Base-by-base conservation (phyloP, 176 grass and related monocot genomes). In the Oryza brachyantha region DNA sequence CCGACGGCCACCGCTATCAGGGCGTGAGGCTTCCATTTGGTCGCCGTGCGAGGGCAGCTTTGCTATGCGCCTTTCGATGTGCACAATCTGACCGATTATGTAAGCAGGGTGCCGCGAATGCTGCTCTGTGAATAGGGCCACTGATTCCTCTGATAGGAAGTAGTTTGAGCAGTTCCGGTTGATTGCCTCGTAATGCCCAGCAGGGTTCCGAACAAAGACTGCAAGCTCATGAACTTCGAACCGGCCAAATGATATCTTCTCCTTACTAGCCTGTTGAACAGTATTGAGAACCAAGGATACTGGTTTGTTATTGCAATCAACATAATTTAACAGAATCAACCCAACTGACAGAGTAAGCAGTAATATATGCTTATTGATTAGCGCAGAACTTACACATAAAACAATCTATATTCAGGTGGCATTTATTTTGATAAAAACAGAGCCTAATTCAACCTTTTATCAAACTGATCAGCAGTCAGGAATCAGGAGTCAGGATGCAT, bases 61-160 rank as follows among this genome's bases (percentile, higher is more conserved):
- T 17, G 11, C 73, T 13, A 80, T 22, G 32, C 86, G 80, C 0
- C 81, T 66, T 68, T 99, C 96, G 2, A 99, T 93, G 79, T 99
- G 96, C 68, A 99, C 96, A 8, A 99, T 93, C 84, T 99, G 96
- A 13, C 96, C 96, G 0, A 99, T 89, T 81, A 99, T 95, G 68
- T 91, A 91, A 9, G 76, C 35, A 0, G 92, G 92, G 28, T 77
- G 79, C 0, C 21, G 73, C 8, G 81, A 72, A 76, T 93, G 85
- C n/a, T 91, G 92, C 68, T 95, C 88, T 1, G 73, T 89, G 72
- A 99, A 99, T 28, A 99, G 81, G 59, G 92, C 96, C 58, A 99
- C 87, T 0, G 96, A 99, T 76, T 99, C 96, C 39, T 99, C 90
- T 0, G 92, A 99, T 32, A 99, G 90, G 70, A 84, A 95, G 85